Conservation (phyloP, 1,284 basidiomycete genomes). For the Ustilago shanxiensis region DNA sequence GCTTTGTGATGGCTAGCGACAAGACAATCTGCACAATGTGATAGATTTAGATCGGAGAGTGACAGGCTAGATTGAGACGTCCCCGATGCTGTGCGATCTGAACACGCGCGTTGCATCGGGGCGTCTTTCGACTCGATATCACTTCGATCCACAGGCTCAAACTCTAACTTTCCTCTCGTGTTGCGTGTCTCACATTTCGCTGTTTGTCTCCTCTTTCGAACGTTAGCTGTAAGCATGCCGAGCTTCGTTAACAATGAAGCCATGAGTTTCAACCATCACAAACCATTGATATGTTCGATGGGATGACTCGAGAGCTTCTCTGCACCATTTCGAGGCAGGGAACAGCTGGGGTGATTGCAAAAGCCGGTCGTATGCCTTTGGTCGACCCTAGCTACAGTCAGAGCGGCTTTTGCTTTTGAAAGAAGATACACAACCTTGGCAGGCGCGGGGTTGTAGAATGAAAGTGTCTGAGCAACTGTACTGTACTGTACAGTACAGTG, state of each 20-base stretch:
- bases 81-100: neutral
- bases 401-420: neutral
- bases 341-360: neutral
- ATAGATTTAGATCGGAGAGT: neutral
- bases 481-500: no score
- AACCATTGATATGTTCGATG: neutral
- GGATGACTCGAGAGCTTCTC: constrained; percentile 10
- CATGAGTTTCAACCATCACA: no score
- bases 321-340: neutral
- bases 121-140: neutral
- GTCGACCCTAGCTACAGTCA: neutral
- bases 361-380: constrained; percentile 1
- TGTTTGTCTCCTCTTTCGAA: no score
- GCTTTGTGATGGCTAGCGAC: constrained; percentile 2
- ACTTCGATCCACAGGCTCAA: neutral
- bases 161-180: no score
- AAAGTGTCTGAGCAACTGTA: no score
- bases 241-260: no score
- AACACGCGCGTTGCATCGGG: neutral
- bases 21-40: neutral
- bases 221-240: no score
- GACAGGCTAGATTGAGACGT: neutral
- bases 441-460: no score
- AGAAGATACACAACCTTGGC: no score
- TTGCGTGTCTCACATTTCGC: no score